Percentiles rank a stretch among this genome's conserved stretches.
phyloP scores from a whole-genome alignment of 208 protist species.

The Histomonas meleagridis region DNA sequence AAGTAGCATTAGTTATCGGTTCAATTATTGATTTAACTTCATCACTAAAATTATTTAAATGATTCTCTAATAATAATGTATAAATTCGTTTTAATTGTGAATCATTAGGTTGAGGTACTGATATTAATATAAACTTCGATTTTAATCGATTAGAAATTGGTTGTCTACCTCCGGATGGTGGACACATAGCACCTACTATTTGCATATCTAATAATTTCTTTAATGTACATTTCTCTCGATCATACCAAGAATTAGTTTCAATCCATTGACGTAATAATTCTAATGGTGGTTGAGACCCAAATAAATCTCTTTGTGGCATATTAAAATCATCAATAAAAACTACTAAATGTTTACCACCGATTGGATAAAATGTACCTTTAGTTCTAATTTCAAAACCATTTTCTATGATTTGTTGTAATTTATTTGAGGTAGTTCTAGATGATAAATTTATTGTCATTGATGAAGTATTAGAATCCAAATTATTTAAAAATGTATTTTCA shows the following conservation, averaged over 20 bases:
- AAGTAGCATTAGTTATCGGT: conserved; percentile 72
- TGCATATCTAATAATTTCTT: conserved; percentile 83
- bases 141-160: conserved; percentile 75
- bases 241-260: conserved; percentile 90
- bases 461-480: conserved; percentile 54
- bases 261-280: conserved; percentile 87
- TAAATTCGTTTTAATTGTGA: conserved; percentile 75
- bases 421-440: conserved; percentile 74
- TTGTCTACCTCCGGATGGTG: conserved; percentile 74
- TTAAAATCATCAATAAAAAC: conserved; percentile 92
- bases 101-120: conserved; percentile 80
- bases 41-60: conserved; percentile 71
- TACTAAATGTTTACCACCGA: conserved; percentile 72
- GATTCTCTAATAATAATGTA: conserved; percentile 70
- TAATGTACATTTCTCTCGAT: conserved; percentile 71
- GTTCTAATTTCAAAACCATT: conserved; percentile 79
- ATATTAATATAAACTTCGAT: conserved; percentile 79
- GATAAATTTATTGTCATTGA: conserved; percentile 79
- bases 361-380: conserved; percentile 79
- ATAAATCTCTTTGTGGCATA: conserved; percentile 86
- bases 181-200: conserved; percentile 79
- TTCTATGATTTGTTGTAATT: conserved; percentile 84
- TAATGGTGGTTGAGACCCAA: conserved; percentile 85
- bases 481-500: conserved; percentile 63
- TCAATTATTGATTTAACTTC: conserved; percentile 74